A percentile compares a stretch with the other conserved stretches of the same genome.
Conservation (phyloP, 2,329 filamentous ascomycete species). For the Fusarium sp. region DNA sequence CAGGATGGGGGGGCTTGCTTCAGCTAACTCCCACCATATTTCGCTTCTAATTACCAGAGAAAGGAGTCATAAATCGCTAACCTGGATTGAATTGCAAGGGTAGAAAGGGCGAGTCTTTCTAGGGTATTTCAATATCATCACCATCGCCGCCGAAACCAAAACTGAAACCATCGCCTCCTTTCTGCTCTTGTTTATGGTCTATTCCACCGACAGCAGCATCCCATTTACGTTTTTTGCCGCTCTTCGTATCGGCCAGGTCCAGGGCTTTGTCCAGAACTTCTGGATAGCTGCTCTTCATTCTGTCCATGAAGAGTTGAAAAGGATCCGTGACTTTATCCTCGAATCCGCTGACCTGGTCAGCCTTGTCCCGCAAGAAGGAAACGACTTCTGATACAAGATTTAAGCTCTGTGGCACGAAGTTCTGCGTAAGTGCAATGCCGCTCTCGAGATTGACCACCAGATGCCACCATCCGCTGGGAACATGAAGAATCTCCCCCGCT, state of each 20-base stretch:
- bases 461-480: constrained; percentile 97
- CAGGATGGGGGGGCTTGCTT: neutral
- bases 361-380: constrained; percentile 81
- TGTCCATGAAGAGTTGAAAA: constrained; percentile 77
- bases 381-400: constrained; percentile 77
- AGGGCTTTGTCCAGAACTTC: constrained; percentile 73
- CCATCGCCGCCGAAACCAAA: constrained; percentile 62
- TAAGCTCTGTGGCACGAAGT: constrained; percentile 78
- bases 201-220: constrained; percentile 70
- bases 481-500: constrained; percentile 87
- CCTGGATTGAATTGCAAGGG: neutral
- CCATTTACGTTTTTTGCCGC: constrained; percentile 84
- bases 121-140: constrained; percentile 59
- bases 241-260: constrained; percentile 69
- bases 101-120: constrained; percentile 10
- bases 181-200: constrained; percentile 48
- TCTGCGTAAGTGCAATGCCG: constrained; percentile 91
- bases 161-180: constrained; percentile 55
- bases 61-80: neutral
- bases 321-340: constrained; percentile 74
- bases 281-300: constrained; percentile 70
- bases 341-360: constrained; percentile 90
- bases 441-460: constrained; percentile 88
- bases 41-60: neutral
- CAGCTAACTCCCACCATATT: neutral